Percentiles rank a stretch among this genome's conserved stretches.
Evolutionary conservation across 2,329 filamentous ascomycete species (phyloP).

Genomic region (Pestalotiopsis sp.): DNA sequence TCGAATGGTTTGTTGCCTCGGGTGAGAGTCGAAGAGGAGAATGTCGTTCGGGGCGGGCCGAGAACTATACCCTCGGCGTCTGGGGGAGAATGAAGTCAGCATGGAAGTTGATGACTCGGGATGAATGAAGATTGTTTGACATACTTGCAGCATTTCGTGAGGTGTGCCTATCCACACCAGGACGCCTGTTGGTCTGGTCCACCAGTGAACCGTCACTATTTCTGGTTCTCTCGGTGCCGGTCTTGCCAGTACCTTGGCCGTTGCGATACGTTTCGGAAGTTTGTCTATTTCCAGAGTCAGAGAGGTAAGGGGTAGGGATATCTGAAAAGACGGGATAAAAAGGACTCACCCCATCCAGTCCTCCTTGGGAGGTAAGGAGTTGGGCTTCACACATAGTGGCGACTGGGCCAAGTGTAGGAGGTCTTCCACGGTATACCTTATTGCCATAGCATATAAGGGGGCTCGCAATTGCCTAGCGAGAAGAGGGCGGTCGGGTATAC

Average conservation of each 20-base stretch:
- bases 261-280: conserved; percentile 48
- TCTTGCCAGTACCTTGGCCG: conserved; percentile 40
- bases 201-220: conserved; percentile 46
- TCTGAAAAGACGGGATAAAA: background rate
- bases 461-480: background rate
- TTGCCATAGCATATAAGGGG: conserved; percentile 47
- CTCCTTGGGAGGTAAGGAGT: conserved; percentile 78
- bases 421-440: conserved; percentile 76
- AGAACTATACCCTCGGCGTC: conserved; percentile 82
- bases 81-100: conserved; percentile 38
- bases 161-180: conserved; percentile 54
- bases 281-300: conserved; percentile 34
- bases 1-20: conserved; percentile 52
- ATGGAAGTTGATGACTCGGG: conserved; percentile 12
- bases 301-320: background rate
- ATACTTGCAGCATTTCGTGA: conserved; percentile 61
- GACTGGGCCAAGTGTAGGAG: conserved; percentile 78
- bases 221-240: conserved; percentile 45
- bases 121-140: conserved; percentile 27
- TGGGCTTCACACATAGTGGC: conserved; percentile 80
- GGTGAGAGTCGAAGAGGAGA: conserved; percentile 72
- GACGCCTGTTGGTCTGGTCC: conserved; percentile 54
- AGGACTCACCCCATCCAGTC: conserved; percentile 91
- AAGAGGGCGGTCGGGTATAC: background rate
- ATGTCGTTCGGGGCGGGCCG: conserved; percentile 80